These are phyloP conservation scores for Pleodorina starrii DNA, from an alignment of 139 green algal species.

Conservation along the genomic window DNA sequence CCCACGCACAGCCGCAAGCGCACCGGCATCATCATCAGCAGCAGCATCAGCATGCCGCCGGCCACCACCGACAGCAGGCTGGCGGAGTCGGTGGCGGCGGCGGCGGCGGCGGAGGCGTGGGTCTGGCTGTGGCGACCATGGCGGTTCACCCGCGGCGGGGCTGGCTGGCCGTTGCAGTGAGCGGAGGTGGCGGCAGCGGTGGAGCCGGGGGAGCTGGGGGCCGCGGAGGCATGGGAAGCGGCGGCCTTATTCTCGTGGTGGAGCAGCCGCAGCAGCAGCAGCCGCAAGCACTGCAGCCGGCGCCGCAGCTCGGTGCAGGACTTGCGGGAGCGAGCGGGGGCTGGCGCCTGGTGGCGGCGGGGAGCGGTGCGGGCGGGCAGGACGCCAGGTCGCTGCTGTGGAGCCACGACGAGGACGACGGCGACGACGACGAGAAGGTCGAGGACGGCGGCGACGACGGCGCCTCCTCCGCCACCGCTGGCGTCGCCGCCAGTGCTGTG, in stretches of 20 bases:
- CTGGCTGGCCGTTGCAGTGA: constrained; percentile 22
- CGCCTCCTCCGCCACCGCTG: not conserved
- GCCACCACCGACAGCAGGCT: not conserved
- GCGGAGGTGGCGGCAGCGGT: not conserved
- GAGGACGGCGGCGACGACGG: not conserved
- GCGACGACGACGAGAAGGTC: not conserved
- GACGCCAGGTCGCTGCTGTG: constrained; percentile 6
- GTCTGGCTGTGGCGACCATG: not conserved
- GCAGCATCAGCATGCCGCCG: not conserved
- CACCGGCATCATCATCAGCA: not conserved
- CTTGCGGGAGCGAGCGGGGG: not conserved
- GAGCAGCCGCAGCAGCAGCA: not conserved
- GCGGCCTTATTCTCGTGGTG: not conserved
- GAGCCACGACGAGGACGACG: not conserved
- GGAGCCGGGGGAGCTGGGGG: not conserved
- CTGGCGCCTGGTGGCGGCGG: constrained; percentile 14
- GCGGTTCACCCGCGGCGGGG: not conserved
- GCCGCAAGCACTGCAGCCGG: too few species aligned
- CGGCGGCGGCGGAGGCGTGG: not conserved
- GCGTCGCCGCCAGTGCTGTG: not conserved
- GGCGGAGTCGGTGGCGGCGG: not conserved
- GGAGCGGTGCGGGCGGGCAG: not conserved
- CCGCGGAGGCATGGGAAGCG: too few species aligned
- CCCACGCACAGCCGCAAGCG: not conserved
- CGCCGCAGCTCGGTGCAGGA: not conserved